Percentiles rank a stretch among this genome's conserved stretches.
phyloP scores from a whole-genome alignment of 2,329 filamentous ascomycete species.

The Alternaria hordeiaustralica region DNA sequence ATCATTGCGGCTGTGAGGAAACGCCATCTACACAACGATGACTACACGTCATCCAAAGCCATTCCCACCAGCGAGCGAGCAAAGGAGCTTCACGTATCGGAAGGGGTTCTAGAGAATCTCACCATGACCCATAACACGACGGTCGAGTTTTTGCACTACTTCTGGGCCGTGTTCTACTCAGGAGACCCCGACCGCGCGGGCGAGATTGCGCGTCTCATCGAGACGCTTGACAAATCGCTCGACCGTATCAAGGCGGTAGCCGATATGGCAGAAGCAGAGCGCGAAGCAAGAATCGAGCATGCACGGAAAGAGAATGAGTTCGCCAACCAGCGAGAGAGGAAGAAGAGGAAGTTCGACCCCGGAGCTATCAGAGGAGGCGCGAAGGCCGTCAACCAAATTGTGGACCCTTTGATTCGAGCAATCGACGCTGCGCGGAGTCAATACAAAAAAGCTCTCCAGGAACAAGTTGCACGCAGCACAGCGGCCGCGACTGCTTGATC shows the following conservation, averaged over 20 bases:
- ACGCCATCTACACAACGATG: conserved; percentile 64
- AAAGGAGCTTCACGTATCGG: conserved; percentile 44
- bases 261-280: conserved; percentile 77
- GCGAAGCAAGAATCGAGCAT: conserved; percentile 69
- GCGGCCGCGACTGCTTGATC: neutral
- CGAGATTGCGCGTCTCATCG: conserved; percentile 81
- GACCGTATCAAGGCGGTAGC: conserved; percentile 82
- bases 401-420: conserved; percentile 75
- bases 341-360: conserved; percentile 73
- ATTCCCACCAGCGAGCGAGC: conserved; percentile 37
- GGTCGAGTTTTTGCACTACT: conserved; percentile 95
- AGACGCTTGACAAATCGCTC: conserved; percentile 78
- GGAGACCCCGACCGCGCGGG: conserved; percentile 80
- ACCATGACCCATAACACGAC: conserved; percentile 87
- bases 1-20: conserved; percentile 70
- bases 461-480: conserved; percentile 54
- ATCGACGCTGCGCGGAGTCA: conserved; percentile 72
- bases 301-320: conserved; percentile 74
- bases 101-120: conserved; percentile 65
- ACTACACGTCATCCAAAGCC: conserved; percentile 35
- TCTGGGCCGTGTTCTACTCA: conserved; percentile 91
- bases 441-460: conserved; percentile 73
- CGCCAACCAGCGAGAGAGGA: conserved; percentile 74
- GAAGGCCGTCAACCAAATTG: conserved; percentile 75
- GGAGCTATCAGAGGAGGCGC: conserved; percentile 75